Conservation (phyloP, 768 basidiomycete genomes). For the Russula abietina region DNA sequence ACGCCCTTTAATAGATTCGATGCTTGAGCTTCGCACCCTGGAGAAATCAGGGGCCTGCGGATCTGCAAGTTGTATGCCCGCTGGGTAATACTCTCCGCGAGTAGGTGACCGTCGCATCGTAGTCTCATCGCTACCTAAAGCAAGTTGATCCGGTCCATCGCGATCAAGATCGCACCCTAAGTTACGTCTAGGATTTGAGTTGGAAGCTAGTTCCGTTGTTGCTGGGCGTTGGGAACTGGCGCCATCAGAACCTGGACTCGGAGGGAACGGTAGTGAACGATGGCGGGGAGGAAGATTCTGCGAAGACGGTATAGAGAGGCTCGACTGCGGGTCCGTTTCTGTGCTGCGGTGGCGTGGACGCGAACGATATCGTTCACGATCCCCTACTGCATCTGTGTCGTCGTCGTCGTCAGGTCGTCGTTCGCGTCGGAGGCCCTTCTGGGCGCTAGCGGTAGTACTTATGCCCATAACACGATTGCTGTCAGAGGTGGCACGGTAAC, state of each 20-base stretch:
- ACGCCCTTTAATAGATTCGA: constrained; percentile 5
- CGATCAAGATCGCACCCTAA: background rate
- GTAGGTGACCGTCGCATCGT: background rate
- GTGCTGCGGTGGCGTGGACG: constrained; percentile 4
- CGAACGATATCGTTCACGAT: constrained; percentile 14
- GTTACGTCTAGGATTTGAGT: background rate
- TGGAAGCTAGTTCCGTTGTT: background rate
- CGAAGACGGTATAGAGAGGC: background rate
- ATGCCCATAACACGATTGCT: background rate
- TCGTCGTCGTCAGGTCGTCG: constrained; percentile 7
- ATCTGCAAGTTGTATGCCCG: background rate
- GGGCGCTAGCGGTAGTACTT: background rate
- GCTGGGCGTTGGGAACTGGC: background rate
- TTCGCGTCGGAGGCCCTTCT: constrained; percentile 5
- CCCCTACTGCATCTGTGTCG: background rate
- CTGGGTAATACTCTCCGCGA: background rate
- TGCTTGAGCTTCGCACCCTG: background rate
- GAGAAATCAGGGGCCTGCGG: background rate
- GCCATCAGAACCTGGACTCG: constrained; percentile 1
- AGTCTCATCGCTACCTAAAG: background rate
- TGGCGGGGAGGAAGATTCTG: background rate
- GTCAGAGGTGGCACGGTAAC: constrained; percentile 4
- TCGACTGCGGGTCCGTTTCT: background rate
- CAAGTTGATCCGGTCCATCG: background rate
- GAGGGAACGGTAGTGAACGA: background rate